These are phyloP conservation scores for Fusarium bactridioides DNA, from an alignment of 2,329 filamentous ascomycete species.

Conservation along the genomic window DNA sequence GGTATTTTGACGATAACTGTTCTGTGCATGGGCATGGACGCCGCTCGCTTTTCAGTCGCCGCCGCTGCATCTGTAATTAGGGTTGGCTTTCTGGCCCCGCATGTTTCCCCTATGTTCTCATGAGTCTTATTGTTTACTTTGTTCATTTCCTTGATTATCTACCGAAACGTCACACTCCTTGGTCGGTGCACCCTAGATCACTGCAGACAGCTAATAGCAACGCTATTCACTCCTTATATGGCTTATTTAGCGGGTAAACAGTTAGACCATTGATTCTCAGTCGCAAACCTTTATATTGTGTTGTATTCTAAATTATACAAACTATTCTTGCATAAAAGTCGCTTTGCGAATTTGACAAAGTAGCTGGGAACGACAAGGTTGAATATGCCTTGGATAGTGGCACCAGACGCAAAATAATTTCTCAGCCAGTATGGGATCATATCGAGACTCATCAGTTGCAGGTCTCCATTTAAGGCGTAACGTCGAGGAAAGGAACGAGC, in stretches of 20 bases:
- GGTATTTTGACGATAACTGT: not conserved
- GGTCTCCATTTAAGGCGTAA: rapidly evolving
- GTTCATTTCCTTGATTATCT: rapidly evolving
- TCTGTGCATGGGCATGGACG: not conserved
- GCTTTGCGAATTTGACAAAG: rapidly evolving
- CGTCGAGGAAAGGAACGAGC: rapidly evolving
- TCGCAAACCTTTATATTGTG: rapidly evolving
- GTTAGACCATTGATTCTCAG: rapidly evolving
- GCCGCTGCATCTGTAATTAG: not conserved
- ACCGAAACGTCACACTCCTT: rapidly evolving
- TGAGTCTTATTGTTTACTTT: rapidly evolving
- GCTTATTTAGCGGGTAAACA: rapidly evolving
- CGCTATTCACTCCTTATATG: not conserved
- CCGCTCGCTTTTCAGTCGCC: not conserved
- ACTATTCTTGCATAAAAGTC: rapidly evolving
- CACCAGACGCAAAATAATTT: not conserved
- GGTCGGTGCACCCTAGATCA: no score
- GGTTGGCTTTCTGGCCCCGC: rapidly evolving
- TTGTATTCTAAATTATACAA: rapidly evolving
- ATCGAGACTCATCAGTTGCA: rapidly evolving
- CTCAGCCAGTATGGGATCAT: rapidly evolving
- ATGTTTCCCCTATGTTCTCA: rapidly evolving
- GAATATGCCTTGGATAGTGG: rapidly evolving
- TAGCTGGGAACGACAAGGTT: rapidly evolving
- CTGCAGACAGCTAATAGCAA: no score